Percentiles rank a stretch among this genome's conserved stretches.
phyloP scores from a whole-genome alignment of 257 asterid species.

The Galeopsis tetrahit region DNA sequence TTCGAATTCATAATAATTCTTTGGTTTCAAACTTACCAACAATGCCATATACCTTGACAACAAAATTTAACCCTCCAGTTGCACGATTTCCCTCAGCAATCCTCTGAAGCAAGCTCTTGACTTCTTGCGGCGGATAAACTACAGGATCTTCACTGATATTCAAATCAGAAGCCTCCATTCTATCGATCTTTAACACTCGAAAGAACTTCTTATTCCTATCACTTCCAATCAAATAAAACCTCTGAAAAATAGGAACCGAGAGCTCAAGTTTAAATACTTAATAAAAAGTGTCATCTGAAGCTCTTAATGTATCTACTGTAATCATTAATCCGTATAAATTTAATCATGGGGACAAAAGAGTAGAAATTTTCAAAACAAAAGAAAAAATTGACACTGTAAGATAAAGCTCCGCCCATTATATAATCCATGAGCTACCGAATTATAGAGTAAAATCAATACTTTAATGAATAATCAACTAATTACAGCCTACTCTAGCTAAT shows the following conservation, averaged over 20 bases:
- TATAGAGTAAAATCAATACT: constrained; percentile 10
- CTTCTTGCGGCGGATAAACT: constrained; percentile 91
- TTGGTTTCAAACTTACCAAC: constrained; percentile 66
- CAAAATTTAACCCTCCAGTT: constrained; percentile 90
- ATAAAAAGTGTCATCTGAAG: constrained; percentile 12
- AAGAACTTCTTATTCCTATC: constrained; percentile 81
- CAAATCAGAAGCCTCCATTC: constrained; percentile 95
- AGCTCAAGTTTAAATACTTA: background rate
- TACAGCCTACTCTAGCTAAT: constrained; percentile 2
- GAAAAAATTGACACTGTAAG: background rate
- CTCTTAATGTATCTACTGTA: constrained; percentile 21
- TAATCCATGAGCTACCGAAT: background rate
- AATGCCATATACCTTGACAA: constrained; percentile 96
- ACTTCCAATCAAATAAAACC: constrained; percentile 97
- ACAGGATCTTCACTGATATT: constrained; percentile 98
- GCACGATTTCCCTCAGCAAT: constrained; percentile 98
- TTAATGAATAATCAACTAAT: constrained; percentile 21
- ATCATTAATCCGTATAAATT: constrained; percentile 19
- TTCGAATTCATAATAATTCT: constrained; percentile 20
- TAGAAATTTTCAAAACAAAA: constrained; percentile 1
- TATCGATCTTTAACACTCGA: constrained; percentile 88
- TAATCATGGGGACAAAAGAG: constrained; percentile 4
- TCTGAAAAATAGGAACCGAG: constrained; percentile 47
- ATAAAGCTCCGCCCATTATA: background rate
- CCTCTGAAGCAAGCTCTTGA: constrained; percentile 87